Evolutionary conservation across 768 basidiomycete genomes (phyloP), one percentile per base, ranked within the genome.

Genomic region (Suillus variegatus): DNA sequence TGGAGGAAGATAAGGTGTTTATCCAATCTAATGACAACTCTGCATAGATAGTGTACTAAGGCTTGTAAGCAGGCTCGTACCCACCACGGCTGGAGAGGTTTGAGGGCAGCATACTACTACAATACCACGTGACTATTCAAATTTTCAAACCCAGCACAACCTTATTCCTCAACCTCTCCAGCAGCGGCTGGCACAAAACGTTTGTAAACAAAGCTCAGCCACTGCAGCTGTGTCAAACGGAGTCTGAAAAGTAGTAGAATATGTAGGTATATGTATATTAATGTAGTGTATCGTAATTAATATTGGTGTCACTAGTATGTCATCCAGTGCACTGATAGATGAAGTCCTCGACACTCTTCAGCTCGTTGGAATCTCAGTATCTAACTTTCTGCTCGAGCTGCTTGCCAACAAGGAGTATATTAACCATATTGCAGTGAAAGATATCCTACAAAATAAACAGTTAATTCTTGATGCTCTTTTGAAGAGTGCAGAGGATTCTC

Each of bases 161-260:
- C 47, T 46, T 43, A 25, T 25, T 2, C 25, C 25, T 25, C 25
- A 25, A 25, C 25, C 25, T 25, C 25, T 25, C 25, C 25, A 44
- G 47, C 61, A 62, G 61, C 28, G 10, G 61, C 61, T 62, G 41
- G 61, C 38, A 62, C 46, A 44, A 44, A 62, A 62, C 46, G 35
- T 62, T 62, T 44, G 61, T 62, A 62, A 62, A 62, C 61, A 62
- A 44, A 28, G 0, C 25, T 46, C 61, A 44, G 61, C 61, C 61
- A 62, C 61, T n/a, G n/a, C n/a, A n/a, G n/a, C 25, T 43, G 10
- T 51, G 14, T 51, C 25, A 51, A 28, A 28, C 25, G 2, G 49
- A 28, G 10, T 44, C 44, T 41, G 28, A 47, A 36, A 32, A 54
- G 12, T 46, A 63, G 6, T 32, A 49, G 2, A 63, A 38, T 54